Base-by-base conservation (phyloP, 768 basidiomycete genomes). In the Sistotremastrum suecicum region DNA sequence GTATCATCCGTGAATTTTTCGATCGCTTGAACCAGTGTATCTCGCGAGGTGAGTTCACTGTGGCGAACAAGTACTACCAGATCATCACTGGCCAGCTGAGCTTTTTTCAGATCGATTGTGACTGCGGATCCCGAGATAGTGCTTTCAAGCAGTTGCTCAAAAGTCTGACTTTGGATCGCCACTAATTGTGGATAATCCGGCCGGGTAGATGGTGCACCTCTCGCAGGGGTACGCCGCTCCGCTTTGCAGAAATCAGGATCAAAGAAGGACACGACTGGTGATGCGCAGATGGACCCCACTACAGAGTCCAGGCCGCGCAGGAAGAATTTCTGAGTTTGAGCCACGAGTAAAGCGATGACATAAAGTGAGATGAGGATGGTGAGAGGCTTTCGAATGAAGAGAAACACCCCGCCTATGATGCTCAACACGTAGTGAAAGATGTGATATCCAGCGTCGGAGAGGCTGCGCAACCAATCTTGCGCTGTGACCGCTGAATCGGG, bases 11-110 rank as follows among this genome's bases (percentile, higher is more conserved):
- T 71, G 54, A 87, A 83, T 3, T 65, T 67, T 9, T 49, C 50
- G 50, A 87, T 61, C 10, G 65, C 53, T 7, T 71, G 63, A 11
- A 73, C 77, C 7, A 88, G 54, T 20, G 57, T 48, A n/a, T 83
- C 78, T 44, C 66, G 75, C 28, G 74, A 72, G 48, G 64, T 71
- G 54, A 88, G 58, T 10, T 78, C 64, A 57, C 84, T 87, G 48
- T 70, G 60, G 10, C 68, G 69, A 10, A 86, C 77, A 31, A 83
- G 65, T 4, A 74, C 68, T 9, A 73, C 63, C 43, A 88, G 66
- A 56, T 88, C 84, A 28, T 60, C 64, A 1, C 79, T 82, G 9
- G 83, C 85, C 72, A 86, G 78, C 53, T 86, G 79, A 9, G 82
- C 78, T 58, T 77, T 79, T 61, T 83, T 76, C 51, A 88, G 72